phyloP scores from a whole-genome alignment of 305 asterid genomes.

The Rubia balearica region DNA sequence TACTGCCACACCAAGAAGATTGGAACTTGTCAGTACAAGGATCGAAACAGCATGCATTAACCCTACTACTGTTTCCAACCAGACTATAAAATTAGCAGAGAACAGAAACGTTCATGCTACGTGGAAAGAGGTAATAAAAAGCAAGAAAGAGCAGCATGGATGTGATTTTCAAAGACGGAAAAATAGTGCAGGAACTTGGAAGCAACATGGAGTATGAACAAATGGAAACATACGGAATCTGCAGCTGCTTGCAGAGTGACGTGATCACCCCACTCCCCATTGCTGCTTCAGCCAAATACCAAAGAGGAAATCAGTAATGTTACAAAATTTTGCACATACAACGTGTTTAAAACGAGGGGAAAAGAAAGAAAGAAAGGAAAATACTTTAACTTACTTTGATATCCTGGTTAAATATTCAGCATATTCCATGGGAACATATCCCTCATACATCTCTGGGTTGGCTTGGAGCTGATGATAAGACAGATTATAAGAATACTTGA shows the following conservation, averaged over 20 bases:
- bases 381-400: conserved; percentile 50
- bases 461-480: conserved; percentile 64
- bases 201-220: not conserved
- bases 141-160: not conserved
- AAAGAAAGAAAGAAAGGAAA: conserved; percentile 8
- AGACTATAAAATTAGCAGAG: not conserved
- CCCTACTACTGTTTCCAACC: not conserved
- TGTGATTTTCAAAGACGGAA: not conserved
- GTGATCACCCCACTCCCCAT: conserved; percentile 98
- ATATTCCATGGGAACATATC: conserved; percentile 90
- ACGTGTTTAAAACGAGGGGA: conserved; percentile 3
- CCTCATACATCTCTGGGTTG: conserved; percentile 70
- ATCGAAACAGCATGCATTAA: no score
- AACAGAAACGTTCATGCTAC: not conserved
- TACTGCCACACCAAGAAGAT: conserved; percentile 21
- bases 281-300: conserved; percentile 41
- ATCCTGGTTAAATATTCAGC: conserved; percentile 60
- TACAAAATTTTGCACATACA: not conserved
- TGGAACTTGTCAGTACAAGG: conserved; percentile 2
- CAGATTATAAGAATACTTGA: conserved; percentile 17
- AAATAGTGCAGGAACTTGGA: not conserved
- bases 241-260: conserved; percentile 97
- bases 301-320: conserved; percentile 14
- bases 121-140: not conserved
- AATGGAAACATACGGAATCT: conserved; percentile 53